phyloP scores from a whole-genome alignment of 345 rosid species.

The Pelargonium nanum region DNA sequence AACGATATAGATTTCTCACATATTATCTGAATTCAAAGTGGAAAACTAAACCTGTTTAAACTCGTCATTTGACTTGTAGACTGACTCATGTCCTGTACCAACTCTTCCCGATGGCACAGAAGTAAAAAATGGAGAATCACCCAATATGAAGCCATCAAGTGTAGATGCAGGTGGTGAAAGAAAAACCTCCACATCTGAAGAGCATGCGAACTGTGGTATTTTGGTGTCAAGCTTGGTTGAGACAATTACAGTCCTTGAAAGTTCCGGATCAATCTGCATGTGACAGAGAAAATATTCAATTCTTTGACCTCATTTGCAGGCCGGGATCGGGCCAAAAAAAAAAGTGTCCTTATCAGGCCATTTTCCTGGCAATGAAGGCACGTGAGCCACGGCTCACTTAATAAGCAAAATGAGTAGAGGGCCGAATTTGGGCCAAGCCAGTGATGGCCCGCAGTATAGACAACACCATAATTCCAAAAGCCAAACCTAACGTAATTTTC shows the following conservation, averaged over 20 bases:
- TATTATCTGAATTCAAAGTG: background rate
- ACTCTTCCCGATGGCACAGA: constrained; percentile 98
- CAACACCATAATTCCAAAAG: background rate
- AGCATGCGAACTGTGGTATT: constrained; percentile 83
- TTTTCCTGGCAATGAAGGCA: too few relatives aligned
- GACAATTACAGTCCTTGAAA: constrained; percentile 72
- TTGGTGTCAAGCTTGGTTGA: constrained; percentile 93
- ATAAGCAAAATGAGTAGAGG: too few relatives aligned
- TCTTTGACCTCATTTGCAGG: background rate
- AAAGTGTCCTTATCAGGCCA: too few relatives aligned
- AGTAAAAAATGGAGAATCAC: constrained; percentile 85
- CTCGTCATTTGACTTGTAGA: constrained; percentile 69
- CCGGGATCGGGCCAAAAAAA: too few relatives aligned
- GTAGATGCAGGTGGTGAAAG: constrained; percentile 80
- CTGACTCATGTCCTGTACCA: constrained; percentile 61
- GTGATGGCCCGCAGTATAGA: too few relatives aligned
- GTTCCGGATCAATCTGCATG: constrained; percentile 87
- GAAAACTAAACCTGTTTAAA: constrained; percentile 61
- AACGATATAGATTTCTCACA: background rate
- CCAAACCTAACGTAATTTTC: too few relatives aligned
- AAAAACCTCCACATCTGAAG: constrained; percentile 86
- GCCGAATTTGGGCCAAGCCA: too few relatives aligned
- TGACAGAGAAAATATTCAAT: constrained; percentile 14
- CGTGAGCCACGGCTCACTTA: too few relatives aligned
- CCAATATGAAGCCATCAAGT: constrained; percentile 78